Evolutionary conservation across 2,329 filamentous ascomycete genomes (phyloP), one percentile per base, ranked within the genome.

Genomic region (Sphaerulina populicola): DNA sequence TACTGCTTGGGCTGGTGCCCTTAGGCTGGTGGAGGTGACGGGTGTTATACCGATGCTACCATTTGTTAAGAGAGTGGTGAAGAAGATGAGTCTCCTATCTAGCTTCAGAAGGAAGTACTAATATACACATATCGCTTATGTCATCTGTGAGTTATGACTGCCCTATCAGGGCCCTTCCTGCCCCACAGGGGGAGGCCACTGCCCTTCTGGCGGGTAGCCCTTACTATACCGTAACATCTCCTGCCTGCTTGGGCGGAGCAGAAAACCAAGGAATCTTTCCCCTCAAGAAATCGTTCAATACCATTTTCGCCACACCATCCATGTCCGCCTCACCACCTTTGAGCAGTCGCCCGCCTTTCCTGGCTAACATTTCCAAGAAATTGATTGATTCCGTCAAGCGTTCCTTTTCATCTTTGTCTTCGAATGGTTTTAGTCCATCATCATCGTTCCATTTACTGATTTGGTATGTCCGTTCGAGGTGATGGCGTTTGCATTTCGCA

Each of bases 231-330:
- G n/a, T n/a, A n/a, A n/a, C n/a, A n/a, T n/a, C n/a, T n/a, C 76
- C 71, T 36, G 68, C 69, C 31, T 60, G 62, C 38, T 63, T 59
- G 1, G 90, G 88, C 8, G 89, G 83, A 7, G 88, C 82, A 0
- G 87, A 93, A 65, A 89, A 98, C 93, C 94, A 98, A 1, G 93
- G 93, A 23, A 97, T 87, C 71, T 91, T 96, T 51, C 93, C 93
- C 57, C 93, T 76, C 64, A 97, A 80, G 67, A 97, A 98, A 66
- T 98, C 93, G 63, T 95, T 97, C 53, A 98, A 73, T 0, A 98
- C 86, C 82, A 95, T 95, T 71, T 95, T 95, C 1, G 93, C 93
- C 43, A 95, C 89, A 62, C 90, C 89, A 62, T 97, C 91, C 49
- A 96, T 73, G 68, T 98, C 93, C 3, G 91, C 86, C 68, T 97